A percentile compares a stretch with the other conserved stretches of the same genome.
Conservation (phyloP, 2,329 filamentous ascomycete genomes). For the Albifimbria verrucaria region DNA sequence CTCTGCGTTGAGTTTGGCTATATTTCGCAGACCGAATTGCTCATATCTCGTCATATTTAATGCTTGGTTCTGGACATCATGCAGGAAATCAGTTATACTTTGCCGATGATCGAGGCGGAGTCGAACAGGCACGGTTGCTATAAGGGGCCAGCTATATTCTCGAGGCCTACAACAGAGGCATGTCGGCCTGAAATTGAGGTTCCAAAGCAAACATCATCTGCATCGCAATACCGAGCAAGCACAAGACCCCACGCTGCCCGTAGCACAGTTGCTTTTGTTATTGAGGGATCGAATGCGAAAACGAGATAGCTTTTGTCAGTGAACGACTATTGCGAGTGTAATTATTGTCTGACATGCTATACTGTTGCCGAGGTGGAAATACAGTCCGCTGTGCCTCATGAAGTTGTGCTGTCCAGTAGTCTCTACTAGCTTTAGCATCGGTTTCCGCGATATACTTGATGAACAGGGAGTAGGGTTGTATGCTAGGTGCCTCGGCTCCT, state of each 20-base stretch:
- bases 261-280: background rate
- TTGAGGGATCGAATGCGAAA: too few species aligned
- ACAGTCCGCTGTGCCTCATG: constrained; percentile 11
- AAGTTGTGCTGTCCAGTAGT: constrained; percentile 38
- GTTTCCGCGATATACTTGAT: constrained; percentile 37
- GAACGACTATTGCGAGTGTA: too few species aligned
- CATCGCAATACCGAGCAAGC: background rate
- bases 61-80: constrained; percentile 8
- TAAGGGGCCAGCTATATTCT: background rate
- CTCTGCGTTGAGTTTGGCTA: background rate
- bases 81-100: constrained; percentile 5
- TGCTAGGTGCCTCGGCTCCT: too few species aligned
- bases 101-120: background rate
- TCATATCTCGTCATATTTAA: constrained; percentile 14
- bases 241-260: background rate
- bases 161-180: background rate
- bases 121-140: background rate
- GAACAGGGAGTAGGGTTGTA: constrained; percentile 33
- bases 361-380: background rate
- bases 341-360: background rate
- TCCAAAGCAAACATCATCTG: background rate
- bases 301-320: too few species aligned
- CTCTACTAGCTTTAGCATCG: constrained; percentile 1
- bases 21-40: constrained; percentile 13
- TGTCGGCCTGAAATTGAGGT: background rate